A percentile compares a stretch with the other conserved stretches of the same genome.
Evolutionary conservation across 164 flowering plant species (phyloP).

Genomic region (Tetracentron sinense): DNA sequence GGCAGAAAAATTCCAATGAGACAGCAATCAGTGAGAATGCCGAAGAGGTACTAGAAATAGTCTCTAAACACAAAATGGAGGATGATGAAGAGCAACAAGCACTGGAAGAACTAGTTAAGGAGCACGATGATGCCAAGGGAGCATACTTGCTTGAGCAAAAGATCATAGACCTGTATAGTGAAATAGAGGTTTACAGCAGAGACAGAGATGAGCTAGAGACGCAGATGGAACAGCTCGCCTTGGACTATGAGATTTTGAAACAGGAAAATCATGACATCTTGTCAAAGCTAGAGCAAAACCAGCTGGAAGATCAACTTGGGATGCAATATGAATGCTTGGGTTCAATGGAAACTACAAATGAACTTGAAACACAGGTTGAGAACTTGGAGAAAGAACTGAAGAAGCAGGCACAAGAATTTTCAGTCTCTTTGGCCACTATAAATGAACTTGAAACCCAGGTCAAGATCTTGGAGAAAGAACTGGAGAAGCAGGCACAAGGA

Average conservation of each 20-base stretch:
- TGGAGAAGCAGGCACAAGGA: constrained; percentile 50
- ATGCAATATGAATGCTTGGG: constrained; percentile 63
- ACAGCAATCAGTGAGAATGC: constrained; percentile 19
- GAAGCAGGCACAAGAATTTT: constrained; percentile 37
- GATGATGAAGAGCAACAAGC: constrained; percentile 59
- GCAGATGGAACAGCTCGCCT: constrained; percentile 73
- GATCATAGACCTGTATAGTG: constrained; percentile 49
- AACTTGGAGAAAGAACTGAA: constrained; percentile 46
- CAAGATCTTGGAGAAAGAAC: constrained; percentile 56
- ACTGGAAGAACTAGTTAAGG: constrained; percentile 59
- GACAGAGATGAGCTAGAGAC: constrained; percentile 71
- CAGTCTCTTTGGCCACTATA: constrained; percentile 39
- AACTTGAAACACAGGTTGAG: constrained; percentile 53
- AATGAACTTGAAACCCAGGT: constrained; percentile 55
- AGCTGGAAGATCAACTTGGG: constrained; percentile 62
- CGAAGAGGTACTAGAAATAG: constrained; percentile 12
- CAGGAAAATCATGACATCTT: constrained; percentile 71
- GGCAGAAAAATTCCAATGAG: constrained; percentile 42
- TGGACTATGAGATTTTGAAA: constrained; percentile 76
- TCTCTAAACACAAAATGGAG: constrained; percentile 24
- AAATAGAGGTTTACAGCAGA: constrained; percentile 61
- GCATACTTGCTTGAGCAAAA: constrained; percentile 50
- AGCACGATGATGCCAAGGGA: constrained; percentile 45
- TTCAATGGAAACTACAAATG: constrained; percentile 35
- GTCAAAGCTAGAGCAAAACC: constrained; percentile 57